These are phyloP conservation scores for Penicillium sclerotigenum DNA, from an alignment of 2,329 filamentous ascomycete species.

Conservation along the genomic window DNA sequence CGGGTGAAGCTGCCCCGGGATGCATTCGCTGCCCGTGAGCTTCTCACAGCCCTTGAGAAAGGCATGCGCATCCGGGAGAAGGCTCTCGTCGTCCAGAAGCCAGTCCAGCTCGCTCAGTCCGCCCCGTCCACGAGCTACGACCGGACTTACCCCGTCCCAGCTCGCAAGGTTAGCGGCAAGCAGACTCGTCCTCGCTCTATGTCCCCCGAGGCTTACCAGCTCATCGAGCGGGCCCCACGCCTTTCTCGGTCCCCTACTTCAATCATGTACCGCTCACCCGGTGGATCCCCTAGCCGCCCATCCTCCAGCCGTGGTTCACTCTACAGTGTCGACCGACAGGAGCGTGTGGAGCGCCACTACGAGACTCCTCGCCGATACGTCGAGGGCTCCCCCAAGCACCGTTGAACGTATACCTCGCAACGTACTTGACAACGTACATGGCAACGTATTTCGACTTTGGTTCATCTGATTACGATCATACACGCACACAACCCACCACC, in stretches of 20 bases:
- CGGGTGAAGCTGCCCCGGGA: conserved; percentile 44
- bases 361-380: conserved; percentile 26
- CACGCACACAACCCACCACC: neutral
- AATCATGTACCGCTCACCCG: conserved; percentile 37
- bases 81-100: conserved; percentile 11
- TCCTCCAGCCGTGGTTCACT: conserved; percentile 38
- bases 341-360: conserved; percentile 34
- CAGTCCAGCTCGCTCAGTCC: conserved; percentile 17
- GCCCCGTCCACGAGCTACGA: conserved; percentile 30
- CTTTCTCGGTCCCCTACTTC: conserved; percentile 26
- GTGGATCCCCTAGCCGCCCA: conserved; percentile 33
- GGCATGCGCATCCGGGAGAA: conserved; percentile 33
- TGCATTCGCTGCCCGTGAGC: conserved; percentile 33
- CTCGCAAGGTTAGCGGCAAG: conserved; percentile 17
- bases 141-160: conserved; percentile 29
- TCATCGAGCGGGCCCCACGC: conserved; percentile 17
- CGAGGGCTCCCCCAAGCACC: conserved; percentile 30
- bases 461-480: neutral
- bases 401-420: conserved; percentile 14
- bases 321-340: conserved; percentile 34
- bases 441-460: neutral
- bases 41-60: conserved; percentile 44
- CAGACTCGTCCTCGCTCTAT: conserved; percentile 16
- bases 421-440: neutral
- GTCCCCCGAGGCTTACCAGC: conserved; percentile 15